Evolutionary conservation across 179 eudicot genomes (phyloP), one percentile per base, ranked within the genome.

Genomic region (Monotropa hypopitys): DNA sequence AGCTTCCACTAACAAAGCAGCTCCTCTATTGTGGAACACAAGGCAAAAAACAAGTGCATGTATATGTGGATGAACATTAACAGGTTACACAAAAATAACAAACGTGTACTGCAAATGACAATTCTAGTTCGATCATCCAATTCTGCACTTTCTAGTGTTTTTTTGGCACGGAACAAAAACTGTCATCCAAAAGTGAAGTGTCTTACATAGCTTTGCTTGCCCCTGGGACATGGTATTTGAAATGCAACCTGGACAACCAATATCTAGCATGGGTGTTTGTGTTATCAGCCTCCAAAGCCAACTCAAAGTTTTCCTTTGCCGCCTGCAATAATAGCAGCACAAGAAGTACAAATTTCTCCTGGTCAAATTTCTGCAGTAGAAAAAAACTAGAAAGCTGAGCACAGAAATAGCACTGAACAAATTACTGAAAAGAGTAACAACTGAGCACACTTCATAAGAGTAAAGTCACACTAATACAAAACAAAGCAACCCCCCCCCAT

Each of bases 1-100:
- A 83, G 98, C 97, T 91, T 94, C 98, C 76, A 93, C 92, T 76
- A 93, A 80, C 84, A 93, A 87, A 80, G 98, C 94, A 87, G 91
- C 97, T 26, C 98, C 97, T 77, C 97, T 94, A 76, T 77, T 46
- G 66, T 21, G 68, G 74, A 10, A 73, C 57, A 59, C 18, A 74
- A 49, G 20, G 73, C 11, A 49, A 72, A 69, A 38, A 38, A 38
- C 5, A 32, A 15, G 53, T 71, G 61, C 49, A 46, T 4, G 28
- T 13, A 9, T 69, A 54, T 70, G 4, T 10, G 2, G 6, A 78
- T 28, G 45, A 43, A 77, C 18, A 26, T 12, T 21, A 26, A 51
- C 40, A 42, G 23, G 32, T 21, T 28, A 59, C 28, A 70, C 23
- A 81, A 30, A 18, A 26, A 32, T 4, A 15, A 6, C 15, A 15